phyloP scores from a whole-genome alignment of 1,284 basidiomycete genomes.

The Pseudozyma flocculosa region DNA sequence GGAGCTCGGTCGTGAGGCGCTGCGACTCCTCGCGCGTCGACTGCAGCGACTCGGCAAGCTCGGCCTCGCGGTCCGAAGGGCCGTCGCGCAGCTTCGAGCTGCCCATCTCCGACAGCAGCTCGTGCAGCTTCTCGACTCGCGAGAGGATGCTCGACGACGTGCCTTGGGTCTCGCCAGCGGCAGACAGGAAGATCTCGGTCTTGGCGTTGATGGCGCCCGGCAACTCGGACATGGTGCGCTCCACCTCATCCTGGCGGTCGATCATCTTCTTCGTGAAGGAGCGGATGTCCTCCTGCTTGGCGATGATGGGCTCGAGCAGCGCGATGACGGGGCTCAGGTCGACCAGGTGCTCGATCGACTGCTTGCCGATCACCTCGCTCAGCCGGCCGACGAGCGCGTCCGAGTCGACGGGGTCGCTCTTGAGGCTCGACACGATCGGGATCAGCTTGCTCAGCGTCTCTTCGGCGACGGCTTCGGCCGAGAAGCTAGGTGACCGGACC shows the following conservation, averaged over 20 bases:
- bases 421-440: conserved; percentile 29
- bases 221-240: conserved; percentile 32
- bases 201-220: conserved; percentile 47
- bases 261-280: conserved; percentile 26
- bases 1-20: neutral
- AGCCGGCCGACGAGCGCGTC: conserved; percentile 24
- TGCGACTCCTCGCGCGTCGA: neutral
- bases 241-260: conserved; percentile 40
- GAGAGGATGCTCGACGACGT: conserved; percentile 6
- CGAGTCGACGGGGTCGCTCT: conserved; percentile 34
- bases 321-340: conserved; percentile 45
- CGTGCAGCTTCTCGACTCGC: conserved; percentile 7
- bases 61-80: conserved; percentile 1
- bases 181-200: conserved; percentile 43
- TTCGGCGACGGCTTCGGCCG: conserved; percentile 17
- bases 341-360: conserved; percentile 43
- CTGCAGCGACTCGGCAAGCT: neutral
- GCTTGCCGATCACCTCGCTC: conserved; percentile 35
- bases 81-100: too few species aligned
- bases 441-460: conserved; percentile 20
- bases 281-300: conserved; percentile 38
- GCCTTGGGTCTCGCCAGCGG: conserved; percentile 9
- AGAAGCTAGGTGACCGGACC: conserved; percentile 8
- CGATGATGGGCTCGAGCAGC: conserved; percentile 44
- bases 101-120: too few species aligned